Evolutionary conservation across 169 alveolate species (phyloP).

Genomic region (Plasmodium ovale): DNA sequence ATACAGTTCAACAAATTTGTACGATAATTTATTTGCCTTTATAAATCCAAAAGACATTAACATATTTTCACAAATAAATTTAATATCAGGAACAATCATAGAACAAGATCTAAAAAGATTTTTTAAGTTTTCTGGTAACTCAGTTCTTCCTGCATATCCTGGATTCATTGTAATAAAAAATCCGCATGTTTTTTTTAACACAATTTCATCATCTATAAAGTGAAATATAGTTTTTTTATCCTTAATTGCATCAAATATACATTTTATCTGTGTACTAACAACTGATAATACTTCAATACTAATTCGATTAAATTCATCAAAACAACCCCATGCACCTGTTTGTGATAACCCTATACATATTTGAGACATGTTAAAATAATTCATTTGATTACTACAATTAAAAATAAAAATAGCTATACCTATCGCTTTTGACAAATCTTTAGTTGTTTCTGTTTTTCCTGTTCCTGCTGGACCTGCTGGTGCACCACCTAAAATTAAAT

Average conservation of each 20-base stretch:
- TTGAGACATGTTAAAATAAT: conserved; percentile 94
- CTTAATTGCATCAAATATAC: conserved; percentile 94
- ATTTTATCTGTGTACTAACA: conserved; percentile 96
- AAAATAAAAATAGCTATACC: conserved; percentile 97
- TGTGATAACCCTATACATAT: conserved; percentile 96
- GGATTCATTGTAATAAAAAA: conserved; percentile 96
- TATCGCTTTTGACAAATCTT: conserved; percentile 96
- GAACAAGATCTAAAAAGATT: conserved; percentile 96
- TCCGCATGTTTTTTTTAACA: conserved; percentile 84
- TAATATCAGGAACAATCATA: conserved; percentile 98
- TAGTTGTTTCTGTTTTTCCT: conserved; percentile 97
- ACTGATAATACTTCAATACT: conserved; percentile 97
- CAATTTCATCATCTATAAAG: conserved; percentile 86
- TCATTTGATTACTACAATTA: conserved; percentile 95
- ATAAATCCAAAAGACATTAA: conserved; percentile 98
- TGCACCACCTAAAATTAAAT: conserved; percentile 94
- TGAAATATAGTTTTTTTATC: conserved; percentile 85
- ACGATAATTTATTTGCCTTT: conserved; percentile 93
- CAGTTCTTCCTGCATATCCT: conserved; percentile 99
- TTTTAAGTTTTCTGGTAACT: conserved; percentile 97
- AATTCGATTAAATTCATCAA: conserved; percentile 98
- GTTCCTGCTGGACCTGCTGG: conserved; percentile 99
- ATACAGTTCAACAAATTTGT: conserved; percentile 94
- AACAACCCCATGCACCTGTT: conserved; percentile 99
- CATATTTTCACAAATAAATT: conserved; percentile 96